Conservation (phyloP, 495 filamentous ascomycete genomes). For the Neurospora sp. region DNA sequence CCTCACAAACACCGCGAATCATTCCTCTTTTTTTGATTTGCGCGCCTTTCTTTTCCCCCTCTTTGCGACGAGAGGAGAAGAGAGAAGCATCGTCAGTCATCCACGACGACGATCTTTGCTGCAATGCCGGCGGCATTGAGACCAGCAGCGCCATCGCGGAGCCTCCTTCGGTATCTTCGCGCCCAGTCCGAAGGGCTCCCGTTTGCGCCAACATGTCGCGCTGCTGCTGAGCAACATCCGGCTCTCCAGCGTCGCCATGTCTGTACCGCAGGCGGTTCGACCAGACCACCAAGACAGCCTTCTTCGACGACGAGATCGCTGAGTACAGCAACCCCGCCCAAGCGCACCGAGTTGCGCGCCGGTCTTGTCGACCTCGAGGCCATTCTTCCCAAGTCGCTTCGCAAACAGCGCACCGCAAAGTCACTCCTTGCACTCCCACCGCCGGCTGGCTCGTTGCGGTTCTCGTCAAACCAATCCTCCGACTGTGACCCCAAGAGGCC, state of each 20-base stretch:
- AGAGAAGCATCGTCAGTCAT: background rate
- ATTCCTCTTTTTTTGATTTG: background rate
- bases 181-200: conserved; percentile 47
- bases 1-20: background rate
- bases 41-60: background rate
- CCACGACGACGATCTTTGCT: conserved; percentile 1
- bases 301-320: conserved; percentile 3
- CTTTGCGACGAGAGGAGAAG: background rate
- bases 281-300: conserved; percentile 6
- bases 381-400: conserved; percentile 26
- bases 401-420: conserved; percentile 8
- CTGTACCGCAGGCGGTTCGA: conserved; percentile 9
- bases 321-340: conserved; percentile 10
- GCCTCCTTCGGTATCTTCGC: conserved; percentile 52
- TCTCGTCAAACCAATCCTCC: conserved; percentile 15
- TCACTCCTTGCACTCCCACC: background rate
- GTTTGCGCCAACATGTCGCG: conserved; percentile 26
- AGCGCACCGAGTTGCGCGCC: conserved; percentile 28
- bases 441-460: conserved; percentile 21
- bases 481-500: conserved; percentile 26
- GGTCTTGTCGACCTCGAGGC: conserved; percentile 35
- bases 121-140: conserved; percentile 29
- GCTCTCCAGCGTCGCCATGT: conserved; percentile 10
- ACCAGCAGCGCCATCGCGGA: conserved; percentile 45
- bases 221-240: background rate